Evolutionary conservation across 176 grass and related monocot genomes (phyloP), one percentile per base, ranked within the genome.

Genomic region (Oropetium thomaeum): DNA sequence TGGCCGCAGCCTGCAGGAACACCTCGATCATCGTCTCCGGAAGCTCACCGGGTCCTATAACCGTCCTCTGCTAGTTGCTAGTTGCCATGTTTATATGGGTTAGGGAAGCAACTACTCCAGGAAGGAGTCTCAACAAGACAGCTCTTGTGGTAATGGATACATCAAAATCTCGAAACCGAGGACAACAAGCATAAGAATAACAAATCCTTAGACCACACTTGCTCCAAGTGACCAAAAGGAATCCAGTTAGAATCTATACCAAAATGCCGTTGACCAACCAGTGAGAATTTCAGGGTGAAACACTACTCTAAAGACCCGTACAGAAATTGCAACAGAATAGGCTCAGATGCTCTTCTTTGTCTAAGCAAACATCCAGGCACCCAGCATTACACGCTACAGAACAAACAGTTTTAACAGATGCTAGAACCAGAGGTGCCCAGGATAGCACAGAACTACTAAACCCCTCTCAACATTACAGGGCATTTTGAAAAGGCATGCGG

Each of bases 381-480:
- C 52, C 3, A 49, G 12, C 30, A 83, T 49, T 74, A 22, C 44
- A 44, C 19, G 59, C 9, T 51, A 77, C 58, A 72, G 44, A 74
- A 59, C 30, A 82, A 7, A 64, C 17, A 54, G 49, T 77, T 80
- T 20, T 44, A 59, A 19, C 42, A 47, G 27, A 49, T 64, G 59
- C 59, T 42, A 82, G 43, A 80, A 74, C 20, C 58, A 81, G 3
- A 81, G 3, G 79, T 74, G 65, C 52, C 58, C 48, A 48, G 52
- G 26, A 39, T 37, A 74, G 65, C 2, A 19, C 39, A 74, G 19
- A 85, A 85, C 25, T 23, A 78, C 28, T 65, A 55, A 67, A 45
- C 31, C 31, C n/a, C 20, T 62, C 67, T 34, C 52, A 86, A 58
- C 51, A 85, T 74, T 68, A 44, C 71, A 75, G 43, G 53, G 47